These are phyloP conservation scores for Penicillium sp. DNA, from an alignment of 2,329 filamentous ascomycete species.

Conservation along the genomic window DNA sequence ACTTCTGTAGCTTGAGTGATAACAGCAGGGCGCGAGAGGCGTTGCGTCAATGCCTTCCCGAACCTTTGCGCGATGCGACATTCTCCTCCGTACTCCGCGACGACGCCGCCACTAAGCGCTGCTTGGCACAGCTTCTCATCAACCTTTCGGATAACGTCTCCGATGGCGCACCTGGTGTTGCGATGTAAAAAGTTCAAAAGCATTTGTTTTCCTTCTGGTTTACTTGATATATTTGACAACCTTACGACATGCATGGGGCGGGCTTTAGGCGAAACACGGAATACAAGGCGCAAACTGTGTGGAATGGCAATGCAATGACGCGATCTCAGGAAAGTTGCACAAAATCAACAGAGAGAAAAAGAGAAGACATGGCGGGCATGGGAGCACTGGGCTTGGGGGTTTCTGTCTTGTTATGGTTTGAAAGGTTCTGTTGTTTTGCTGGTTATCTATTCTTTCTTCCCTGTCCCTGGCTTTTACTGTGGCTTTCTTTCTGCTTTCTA, in stretches of 20 bases:
- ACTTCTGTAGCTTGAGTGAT: slow-evolving; percentile 67
- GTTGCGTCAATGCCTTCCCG: slow-evolving; percentile 86
- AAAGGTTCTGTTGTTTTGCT: too few species aligned
- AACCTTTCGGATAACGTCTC: slow-evolving; percentile 86
- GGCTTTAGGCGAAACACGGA: slow-evolving; percentile 35
- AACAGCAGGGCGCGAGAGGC: slow-evolving; percentile 93
- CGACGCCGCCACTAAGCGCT: slow-evolving; percentile 94
- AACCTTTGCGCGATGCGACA: slow-evolving; percentile 95
- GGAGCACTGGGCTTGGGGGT: too few species aligned
- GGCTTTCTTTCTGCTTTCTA: too few species aligned
- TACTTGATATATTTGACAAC: slow-evolving; percentile 31
- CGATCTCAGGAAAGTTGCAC: too few species aligned
- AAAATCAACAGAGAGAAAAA: too few species aligned
- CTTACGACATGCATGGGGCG: slow-evolving; percentile 37
- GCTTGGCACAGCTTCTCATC: slow-evolving; percentile 87
- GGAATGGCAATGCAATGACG: too few species aligned
- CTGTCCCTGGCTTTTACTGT: too few species aligned
- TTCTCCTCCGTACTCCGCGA: slow-evolving; percentile 94
- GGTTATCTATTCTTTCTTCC: too few species aligned
- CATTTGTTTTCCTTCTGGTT: slow-evolving; percentile 27
- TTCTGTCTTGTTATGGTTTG: too few species aligned
- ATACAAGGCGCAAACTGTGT: slow-evolving; percentile 35
- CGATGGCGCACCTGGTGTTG: slow-evolving; percentile 38
- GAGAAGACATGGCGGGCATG: too few species aligned
- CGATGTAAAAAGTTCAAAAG: slow-evolving; percentile 37